Evolutionary conservation across 108 stramenopile species (phyloP).

Genomic region (Schizochytrium sp.): DNA sequence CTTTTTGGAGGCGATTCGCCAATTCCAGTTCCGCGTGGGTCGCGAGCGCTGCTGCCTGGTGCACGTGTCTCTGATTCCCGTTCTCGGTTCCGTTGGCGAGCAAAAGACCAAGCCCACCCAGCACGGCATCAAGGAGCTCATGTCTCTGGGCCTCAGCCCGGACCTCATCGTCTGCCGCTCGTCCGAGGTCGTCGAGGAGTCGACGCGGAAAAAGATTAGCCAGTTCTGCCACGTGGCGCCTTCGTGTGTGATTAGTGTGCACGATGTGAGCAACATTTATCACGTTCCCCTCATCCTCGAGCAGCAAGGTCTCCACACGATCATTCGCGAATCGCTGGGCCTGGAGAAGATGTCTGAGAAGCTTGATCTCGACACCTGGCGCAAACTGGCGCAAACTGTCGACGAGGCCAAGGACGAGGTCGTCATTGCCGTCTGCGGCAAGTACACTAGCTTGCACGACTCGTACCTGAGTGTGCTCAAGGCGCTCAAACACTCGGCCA

Average conservation of each 20-base stretch:
- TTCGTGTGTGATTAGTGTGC: conserved; percentile 73
- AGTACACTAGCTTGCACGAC: conserved; percentile 89
- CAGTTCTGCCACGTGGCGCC: conserved; percentile 91
- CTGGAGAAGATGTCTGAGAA: conserved; percentile 45
- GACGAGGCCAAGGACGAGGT: conserved; percentile 59
- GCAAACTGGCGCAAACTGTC: conserved; percentile 69
- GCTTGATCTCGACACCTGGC: conserved; percentile 71
- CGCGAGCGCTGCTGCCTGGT: conserved; percentile 82
- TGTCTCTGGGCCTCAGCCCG: conserved; percentile 80
- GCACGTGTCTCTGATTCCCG: conserved; percentile 91
- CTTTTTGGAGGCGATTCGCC: conserved; percentile 24
- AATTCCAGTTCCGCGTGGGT: conserved; percentile 95
- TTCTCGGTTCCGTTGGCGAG: conserved; percentile 78
- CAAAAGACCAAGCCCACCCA: conserved; percentile 99
- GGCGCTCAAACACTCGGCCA: conserved; percentile 87
- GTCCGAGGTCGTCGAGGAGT: conserved; percentile 59
- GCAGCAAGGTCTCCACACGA: conserved; percentile 74
- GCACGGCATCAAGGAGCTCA: conserved; percentile 90
- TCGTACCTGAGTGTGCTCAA: conserved; percentile 90
- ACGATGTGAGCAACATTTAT: conserved; percentile 98
- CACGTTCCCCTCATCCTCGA: conserved; percentile 87
- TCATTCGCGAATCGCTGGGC: conserved; percentile 58
- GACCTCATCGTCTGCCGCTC: conserved; percentile 90
- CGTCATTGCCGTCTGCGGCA: conserved; percentile 88
- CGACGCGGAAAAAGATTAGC: conserved; percentile 80